Conservation (phyloP, 1,284 basidiomycete species). For the Peniophora sp. region DNA sequence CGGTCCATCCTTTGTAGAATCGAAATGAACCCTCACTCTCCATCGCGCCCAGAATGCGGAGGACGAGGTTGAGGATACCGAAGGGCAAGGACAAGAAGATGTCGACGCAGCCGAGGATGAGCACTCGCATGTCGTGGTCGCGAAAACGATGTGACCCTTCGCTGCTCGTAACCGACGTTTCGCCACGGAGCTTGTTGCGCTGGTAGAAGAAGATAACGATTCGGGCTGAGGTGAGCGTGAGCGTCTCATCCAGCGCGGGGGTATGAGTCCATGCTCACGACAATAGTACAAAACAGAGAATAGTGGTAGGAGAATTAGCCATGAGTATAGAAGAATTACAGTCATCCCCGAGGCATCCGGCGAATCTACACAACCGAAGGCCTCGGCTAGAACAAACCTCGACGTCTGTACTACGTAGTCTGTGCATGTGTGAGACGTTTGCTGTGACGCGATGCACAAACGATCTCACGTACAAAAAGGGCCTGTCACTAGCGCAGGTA, state of each 20-base stretch:
- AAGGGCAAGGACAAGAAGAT: not conserved
- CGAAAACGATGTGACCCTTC: too few relatives aligned
- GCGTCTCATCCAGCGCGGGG: not conserved
- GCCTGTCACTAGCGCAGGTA: too few relatives aligned
- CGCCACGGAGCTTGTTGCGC: too few relatives aligned
- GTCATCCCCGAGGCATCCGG: not conserved
- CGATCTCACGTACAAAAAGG: too few relatives aligned
- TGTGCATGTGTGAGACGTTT: not conserved
- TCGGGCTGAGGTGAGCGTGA: not conserved
- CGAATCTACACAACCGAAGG: not conserved
- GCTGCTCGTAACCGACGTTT: too few relatives aligned
- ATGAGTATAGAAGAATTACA: not conserved
- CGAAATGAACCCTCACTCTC: not conserved
- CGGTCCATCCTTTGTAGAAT: not conserved
- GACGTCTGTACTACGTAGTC: not conserved
- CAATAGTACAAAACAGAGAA: not conserved
- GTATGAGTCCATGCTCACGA: not conserved
- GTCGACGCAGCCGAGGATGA: not conserved
- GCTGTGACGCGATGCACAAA: too few relatives aligned
- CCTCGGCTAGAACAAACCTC: not conserved
- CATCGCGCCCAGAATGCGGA: not conserved
- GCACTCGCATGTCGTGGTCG: too few relatives aligned
- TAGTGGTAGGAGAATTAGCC: not conserved
- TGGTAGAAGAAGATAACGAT: too few relatives aligned
- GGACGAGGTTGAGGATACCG: not conserved